These are phyloP conservation scores for Betula pendula DNA, from an alignment of 306 rosid genomes.

Conservation along the genomic window DNA sequence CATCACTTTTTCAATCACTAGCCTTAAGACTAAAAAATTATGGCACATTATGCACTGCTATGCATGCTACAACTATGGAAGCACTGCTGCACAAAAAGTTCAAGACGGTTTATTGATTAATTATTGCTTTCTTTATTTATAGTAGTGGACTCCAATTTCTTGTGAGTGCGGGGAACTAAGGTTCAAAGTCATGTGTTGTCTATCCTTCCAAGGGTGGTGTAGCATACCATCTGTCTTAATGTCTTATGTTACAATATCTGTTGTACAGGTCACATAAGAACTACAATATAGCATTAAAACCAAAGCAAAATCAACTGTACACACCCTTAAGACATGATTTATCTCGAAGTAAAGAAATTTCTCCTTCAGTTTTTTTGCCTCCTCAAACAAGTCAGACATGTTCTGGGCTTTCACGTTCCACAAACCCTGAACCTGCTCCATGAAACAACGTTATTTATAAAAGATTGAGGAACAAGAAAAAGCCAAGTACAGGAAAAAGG, in stretches of 20 bases:
- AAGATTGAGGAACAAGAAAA: conserved; percentile 21
- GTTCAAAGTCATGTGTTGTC: not conserved
- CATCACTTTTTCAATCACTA: not conserved
- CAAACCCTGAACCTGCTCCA: conserved; percentile 75
- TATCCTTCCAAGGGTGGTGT: not conserved
- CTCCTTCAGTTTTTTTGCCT: conserved; percentile 70
- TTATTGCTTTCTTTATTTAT: not conserved
- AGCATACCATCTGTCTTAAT: not conserved
- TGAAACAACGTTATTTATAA: conserved; percentile 17
- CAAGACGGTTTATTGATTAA: not conserved
- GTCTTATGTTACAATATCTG: not conserved
- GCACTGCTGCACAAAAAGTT: not conserved
- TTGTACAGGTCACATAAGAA: not conserved
- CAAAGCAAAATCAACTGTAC: conserved; percentile 31
- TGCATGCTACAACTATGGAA: not conserved
- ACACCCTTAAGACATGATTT: conserved; percentile 82
- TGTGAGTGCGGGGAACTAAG: not conserved
- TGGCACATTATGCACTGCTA: not conserved
- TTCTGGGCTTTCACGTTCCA: conserved; percentile 77
- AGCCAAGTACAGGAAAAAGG: conserved; percentile 5
- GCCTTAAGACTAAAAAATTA: not conserved
- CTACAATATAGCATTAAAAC: not conserved
- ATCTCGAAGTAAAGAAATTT: conserved; percentile 73
- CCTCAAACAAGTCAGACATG: conserved; percentile 54
- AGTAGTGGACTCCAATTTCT: not conserved